A percentile compares a stretch with the other conserved stretches of the same genome.
Conservation (phyloP, 2,329 filamentous ascomycete species). For the Neocucurbitaria cava region DNA sequence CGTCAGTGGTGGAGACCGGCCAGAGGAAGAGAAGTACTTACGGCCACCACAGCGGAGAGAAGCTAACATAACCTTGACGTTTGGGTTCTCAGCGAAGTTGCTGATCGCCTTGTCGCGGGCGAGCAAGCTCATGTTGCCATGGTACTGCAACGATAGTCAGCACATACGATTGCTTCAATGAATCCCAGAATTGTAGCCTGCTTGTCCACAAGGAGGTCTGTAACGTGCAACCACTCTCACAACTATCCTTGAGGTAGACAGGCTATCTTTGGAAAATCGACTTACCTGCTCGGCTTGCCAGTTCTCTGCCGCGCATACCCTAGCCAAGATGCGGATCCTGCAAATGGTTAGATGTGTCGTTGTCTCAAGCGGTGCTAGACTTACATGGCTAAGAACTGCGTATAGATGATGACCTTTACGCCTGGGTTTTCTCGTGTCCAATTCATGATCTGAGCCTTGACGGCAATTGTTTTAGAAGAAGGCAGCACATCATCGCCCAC, state of each 20-base stretch:
- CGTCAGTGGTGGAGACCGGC: background rate
- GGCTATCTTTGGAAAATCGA: background rate
- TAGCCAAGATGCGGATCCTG: conserved; percentile 57
- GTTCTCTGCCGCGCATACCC: conserved; percentile 57
- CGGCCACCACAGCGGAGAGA: conserved; percentile 64
- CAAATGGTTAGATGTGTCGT: conserved; percentile 7
- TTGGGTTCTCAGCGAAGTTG: conserved; percentile 52
- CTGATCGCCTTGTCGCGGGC: conserved; percentile 56
- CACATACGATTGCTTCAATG: background rate
- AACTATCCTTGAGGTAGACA: background rate
- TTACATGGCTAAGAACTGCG: conserved; percentile 62
- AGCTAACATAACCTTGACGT: conserved; percentile 60
- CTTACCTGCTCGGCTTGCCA: conserved; percentile 57
- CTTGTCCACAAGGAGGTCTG: background rate
- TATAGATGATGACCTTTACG: conserved; percentile 67
- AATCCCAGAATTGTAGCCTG: background rate
- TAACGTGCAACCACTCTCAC: too few relatives aligned
- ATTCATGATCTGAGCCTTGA: conserved; percentile 55
- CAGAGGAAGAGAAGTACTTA: conserved; percentile 11
- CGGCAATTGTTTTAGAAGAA: conserved; percentile 54
- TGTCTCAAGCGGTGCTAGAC: background rate
- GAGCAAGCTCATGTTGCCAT: conserved; percentile 57
- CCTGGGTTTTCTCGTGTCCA: conserved; percentile 54
- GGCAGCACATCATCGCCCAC: conserved; percentile 49
- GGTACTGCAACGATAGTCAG: conserved; percentile 44